Evolutionary conservation across 2,329 filamentous ascomycete species (phyloP), one percentile per base, ranked within the genome.

Genomic region (Coniochaeta sp.): DNA sequence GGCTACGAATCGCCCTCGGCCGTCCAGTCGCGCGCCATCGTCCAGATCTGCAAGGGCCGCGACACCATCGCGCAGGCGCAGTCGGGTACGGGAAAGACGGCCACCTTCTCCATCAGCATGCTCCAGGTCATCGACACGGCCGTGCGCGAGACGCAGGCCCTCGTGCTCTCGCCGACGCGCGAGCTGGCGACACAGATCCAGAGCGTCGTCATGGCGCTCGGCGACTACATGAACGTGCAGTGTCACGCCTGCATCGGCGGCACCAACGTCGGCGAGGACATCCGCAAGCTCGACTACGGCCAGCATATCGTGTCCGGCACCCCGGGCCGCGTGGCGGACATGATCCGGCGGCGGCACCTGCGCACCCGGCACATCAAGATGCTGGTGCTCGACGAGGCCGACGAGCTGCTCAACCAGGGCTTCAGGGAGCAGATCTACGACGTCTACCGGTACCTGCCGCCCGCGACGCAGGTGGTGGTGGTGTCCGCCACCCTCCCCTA

Each of bases 341-440:
- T 86, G 83, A 86, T 86, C 65, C 78, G 82, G 64, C 78, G 83
- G 63, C 74, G 85, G 61, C 74, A 82, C 64, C 68, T 84, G 63
- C 79, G 83, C 68, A 83, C 84, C 56, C 77, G 85, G 69, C 78
- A 86, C 74, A 82, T 88, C 77, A 79, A 88, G 77, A 85, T 85
- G 83, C 76, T 86, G 6, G 81, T 85, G 3, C 77, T 85, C 36
- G 83, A 86, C 63, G 83, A 86, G 68, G 83, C 83, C 60, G 83
- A 86, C 63, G 83, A 86, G 70, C 74, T 85, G 60, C 85, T 98
- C 16, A 96, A 97, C 78, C 89, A 93, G 68, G 95, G 95, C 57
- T 99, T 98, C 82, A 86, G 92, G 65, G 95, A 99, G 79, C 95
- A 98, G 73, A 99, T 99, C 74, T 98, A 98, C 84, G 93, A 98